These are phyloP conservation scores for Malus hybrid DNA, from an alignment of 331 rosid species.

Conservation along the genomic window DNA sequence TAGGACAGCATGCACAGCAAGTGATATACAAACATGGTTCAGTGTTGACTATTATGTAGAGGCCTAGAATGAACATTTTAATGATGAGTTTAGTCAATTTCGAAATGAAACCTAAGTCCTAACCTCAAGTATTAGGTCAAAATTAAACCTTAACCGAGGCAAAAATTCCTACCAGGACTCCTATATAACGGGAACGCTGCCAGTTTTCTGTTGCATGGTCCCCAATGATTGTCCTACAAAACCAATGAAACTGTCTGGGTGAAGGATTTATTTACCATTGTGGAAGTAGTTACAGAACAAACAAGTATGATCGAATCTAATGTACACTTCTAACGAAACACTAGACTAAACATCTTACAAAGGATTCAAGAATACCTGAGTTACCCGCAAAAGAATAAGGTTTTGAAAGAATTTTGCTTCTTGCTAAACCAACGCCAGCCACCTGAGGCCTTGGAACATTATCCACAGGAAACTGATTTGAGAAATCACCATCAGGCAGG, in stretches of 20 bases:
- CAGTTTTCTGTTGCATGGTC: conserved; percentile 61
- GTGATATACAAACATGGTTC: conserved; percentile 27
- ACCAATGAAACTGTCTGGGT: conserved; percentile 27
- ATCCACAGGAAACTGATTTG: conserved; percentile 57
- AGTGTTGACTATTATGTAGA: conserved; percentile 39
- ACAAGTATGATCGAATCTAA: not conserved
- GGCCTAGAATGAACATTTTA: conserved; percentile 43
- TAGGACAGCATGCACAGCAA: not conserved
- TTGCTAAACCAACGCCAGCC: conserved; percentile 51
- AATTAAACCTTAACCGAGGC: conserved; percentile 36
- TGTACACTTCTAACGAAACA: not conserved
- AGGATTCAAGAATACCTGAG: conserved; percentile 44
- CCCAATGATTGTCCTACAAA: conserved; percentile 73
- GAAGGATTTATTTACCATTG: conserved; percentile 8
- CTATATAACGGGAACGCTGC: conserved; percentile 70
- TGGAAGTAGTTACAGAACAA: conserved; percentile 1
- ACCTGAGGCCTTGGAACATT: conserved; percentile 53
- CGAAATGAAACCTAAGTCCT: conserved; percentile 52
- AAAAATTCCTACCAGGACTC: conserved; percentile 31
- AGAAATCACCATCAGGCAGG: conserved; percentile 33
- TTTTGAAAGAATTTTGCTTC: conserved; percentile 49
- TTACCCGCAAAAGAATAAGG: conserved; percentile 55
- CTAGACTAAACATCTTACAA: not conserved
- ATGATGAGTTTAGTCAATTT: conserved; percentile 38
- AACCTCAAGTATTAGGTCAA: conserved; percentile 47